Evolutionary conservation across 768 basidiomycete genomes (phyloP), one percentile per base, ranked within the genome.

Genomic region (Kwoniella dendrophila): DNA sequence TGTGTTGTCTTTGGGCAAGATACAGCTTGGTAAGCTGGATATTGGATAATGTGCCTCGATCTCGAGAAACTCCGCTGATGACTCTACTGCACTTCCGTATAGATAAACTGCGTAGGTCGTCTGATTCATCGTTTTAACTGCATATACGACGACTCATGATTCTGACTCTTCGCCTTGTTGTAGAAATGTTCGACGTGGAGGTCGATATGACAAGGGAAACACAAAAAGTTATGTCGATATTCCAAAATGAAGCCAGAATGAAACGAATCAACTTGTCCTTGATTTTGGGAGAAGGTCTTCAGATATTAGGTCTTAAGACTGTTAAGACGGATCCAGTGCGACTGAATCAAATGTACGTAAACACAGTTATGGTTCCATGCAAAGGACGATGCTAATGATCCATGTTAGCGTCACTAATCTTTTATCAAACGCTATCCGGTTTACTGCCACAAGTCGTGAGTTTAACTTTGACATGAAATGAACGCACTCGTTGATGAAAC

Each of bases 271-370:
- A 69, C 2, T 60, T 81, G 1, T 64, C 69, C 2, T 61, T 81
- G 26, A 67, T 61, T 4, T 64, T 81, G 30, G 78, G 79, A 36
- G 70, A 77, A 14, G 75, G 77, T 5, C 48, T 81, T 18, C 47
- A 68, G 32, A 56, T 59, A 36, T 58, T 76, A 2, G 70, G 72
- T 33, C 55, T 79, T 41, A 52, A 68, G n/a, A 52, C 58, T n/a
- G 72, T 81, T 56, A 75, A 77, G 49, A 76, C 78, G 2, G 80
- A 81, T 64, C 75, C 79, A 1, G 73, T 78, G n/a, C 75, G 81
- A 12, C 70, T 82, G 34, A 78, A 75, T n/a, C 81, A 82, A 63
- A 77, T 80, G 55, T 68, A 33, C 41, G 69, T 69, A 10, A 14
- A 20, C 32, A 26, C 30, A 8, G 4, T 7, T 6, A 30, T 34